Evolutionary conservation across 179 eudicot species (phyloP).

Genomic region (Sideroxylon spinosum): DNA sequence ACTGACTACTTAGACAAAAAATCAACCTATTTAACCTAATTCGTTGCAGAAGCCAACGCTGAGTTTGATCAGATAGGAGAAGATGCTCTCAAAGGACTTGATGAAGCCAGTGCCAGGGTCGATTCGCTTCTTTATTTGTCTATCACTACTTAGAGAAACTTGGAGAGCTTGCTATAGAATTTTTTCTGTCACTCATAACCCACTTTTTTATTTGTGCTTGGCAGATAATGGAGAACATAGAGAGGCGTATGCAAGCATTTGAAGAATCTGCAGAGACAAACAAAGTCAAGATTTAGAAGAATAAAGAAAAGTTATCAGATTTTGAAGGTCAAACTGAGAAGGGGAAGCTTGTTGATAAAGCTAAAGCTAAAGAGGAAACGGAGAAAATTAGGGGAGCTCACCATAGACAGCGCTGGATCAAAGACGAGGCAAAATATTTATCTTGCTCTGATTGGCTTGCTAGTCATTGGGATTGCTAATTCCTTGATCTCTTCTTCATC

Average conservation of each 20-base stretch:
- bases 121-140: constrained; percentile 21
- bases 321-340: constrained; percentile 57
- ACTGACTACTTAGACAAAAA: constrained; percentile 79
- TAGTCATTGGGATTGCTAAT: constrained; percentile 53
- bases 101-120: constrained; percentile 81
- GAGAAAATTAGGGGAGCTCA: constrained; percentile 43
- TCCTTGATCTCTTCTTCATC: constrained; percentile 48
- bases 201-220: constrained; percentile 20
- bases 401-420: constrained; percentile 47
- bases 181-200: constrained; percentile 1
- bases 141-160: neutral
- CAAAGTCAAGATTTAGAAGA: constrained; percentile 54
- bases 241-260: constrained; percentile 80
- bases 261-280: constrained; percentile 65
- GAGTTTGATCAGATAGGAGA: constrained; percentile 83
- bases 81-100: constrained; percentile 71
- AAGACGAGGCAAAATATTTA: constrained; percentile 60
- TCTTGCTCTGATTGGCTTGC: constrained; percentile 53
- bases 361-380: constrained; percentile 54
- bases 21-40: constrained; percentile 63
- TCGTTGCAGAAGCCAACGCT: constrained; percentile 79
- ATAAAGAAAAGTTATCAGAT: constrained; percentile 53
- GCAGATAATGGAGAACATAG: constrained; percentile 89
- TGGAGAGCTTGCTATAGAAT: neutral
- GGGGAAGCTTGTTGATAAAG: constrained; percentile 38